A percentile compares a stretch with the other conserved stretches of the same genome.
These are phyloP conservation scores for Lentinula lateritia DNA, from an alignment of 768 basidiomycete genomes.

Conservation along the genomic window DNA sequence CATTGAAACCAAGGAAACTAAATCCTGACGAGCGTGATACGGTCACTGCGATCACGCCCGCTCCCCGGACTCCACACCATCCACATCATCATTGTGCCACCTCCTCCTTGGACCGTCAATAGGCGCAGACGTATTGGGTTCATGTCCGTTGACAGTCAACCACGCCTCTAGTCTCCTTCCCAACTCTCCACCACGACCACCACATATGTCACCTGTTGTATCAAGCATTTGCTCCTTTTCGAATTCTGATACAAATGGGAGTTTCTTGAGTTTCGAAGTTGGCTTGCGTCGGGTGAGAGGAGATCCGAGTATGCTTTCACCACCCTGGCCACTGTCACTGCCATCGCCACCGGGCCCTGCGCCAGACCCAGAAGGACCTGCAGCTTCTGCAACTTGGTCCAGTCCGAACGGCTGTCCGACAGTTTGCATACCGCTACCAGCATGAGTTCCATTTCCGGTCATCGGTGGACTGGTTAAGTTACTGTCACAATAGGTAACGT, in stretches of 20 bases:
- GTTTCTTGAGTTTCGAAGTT: conserved; percentile 26
- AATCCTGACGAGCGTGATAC: background rate
- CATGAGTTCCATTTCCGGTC: background rate
- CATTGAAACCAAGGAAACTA: background rate
- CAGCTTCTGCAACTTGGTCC: background rate
- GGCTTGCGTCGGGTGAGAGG: conserved; percentile 21
- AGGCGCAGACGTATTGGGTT: background rate
- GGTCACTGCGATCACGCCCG: background rate
- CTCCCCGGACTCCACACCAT: background rate
- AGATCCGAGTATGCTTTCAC: background rate
- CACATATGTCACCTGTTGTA: conserved; percentile 71
- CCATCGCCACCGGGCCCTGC: background rate
- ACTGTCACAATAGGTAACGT: conserved; percentile 19
- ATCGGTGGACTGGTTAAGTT: background rate
- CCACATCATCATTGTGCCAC: conserved; percentile 7
- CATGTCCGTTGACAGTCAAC: conserved; percentile 44
- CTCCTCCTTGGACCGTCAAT: conserved; percentile 2
- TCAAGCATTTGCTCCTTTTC: conserved; percentile 69
- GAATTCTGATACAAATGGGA: conserved; percentile 53
- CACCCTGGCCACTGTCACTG: background rate
- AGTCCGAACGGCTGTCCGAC: background rate
- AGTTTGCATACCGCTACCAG: background rate
- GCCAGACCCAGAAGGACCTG: background rate
- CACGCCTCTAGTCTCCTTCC: conserved; percentile 73
- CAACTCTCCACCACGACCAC: conserved; percentile 74